Base-by-base conservation (phyloP, 2,329 filamentous ascomycete species). In the Stemphylium vesicarium region DNA sequence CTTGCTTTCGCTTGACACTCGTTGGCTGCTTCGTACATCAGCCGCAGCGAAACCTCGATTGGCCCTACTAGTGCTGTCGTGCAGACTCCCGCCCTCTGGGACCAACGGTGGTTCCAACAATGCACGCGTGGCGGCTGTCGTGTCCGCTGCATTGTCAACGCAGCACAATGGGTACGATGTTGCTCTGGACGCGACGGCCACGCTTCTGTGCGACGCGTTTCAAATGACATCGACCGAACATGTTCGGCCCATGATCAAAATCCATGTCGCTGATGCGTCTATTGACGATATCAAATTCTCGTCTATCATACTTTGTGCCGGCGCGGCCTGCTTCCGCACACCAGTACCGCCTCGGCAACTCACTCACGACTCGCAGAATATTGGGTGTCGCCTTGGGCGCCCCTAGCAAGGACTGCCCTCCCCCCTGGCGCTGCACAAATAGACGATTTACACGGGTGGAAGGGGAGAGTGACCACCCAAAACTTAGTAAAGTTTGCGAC, bases 81-180 rank as follows among this genome's bases (percentile, higher is more conserved):
- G 64, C 62, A 60, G 53, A 60, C 62, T 69, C 71, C 71, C 69
- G 64, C 53, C 46, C 53, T 38, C 64, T 70, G 70, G 72, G 62
- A 72, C 67, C 63, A 75, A 74, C 72, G 71, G 70, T 62, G 59
- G 61, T 73, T 68, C 71, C 72, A 73, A 51, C 71, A 64, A 68
- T 64, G 43, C 50, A 66, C 53, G 8, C 65, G 66, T 74, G 72
- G 71, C 71, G 72, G 65, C 65, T 68, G 66, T 55, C 39, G 69
- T 73, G 65, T 42, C 59, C 65, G 57, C 44, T 55, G 49, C 45
- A 45, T 59, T 67, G 60, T 65, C 63, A 63, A 60, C 57, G 45
- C 47, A 49, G 32, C 53, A 45, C 53, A 56, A 62, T 52, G 43
- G 36, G 26, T 35, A 18, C 40, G 24, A n/a, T 16, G 35, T 45